Conservation (phyloP, 495 filamentous ascomycete genomes). For the Entonaema liquescens region DNA sequence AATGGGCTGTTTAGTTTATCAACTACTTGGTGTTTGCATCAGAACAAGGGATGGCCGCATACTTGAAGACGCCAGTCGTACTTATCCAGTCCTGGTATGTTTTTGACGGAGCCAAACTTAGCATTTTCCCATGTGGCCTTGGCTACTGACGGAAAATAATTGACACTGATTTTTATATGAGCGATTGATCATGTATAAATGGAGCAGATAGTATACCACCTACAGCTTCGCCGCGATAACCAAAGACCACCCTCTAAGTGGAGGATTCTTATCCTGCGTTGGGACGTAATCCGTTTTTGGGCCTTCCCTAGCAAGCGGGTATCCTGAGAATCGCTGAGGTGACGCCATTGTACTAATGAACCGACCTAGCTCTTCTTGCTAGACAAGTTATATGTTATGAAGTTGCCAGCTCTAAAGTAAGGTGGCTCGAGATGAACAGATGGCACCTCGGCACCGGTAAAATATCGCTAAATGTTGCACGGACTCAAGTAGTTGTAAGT, state of each 20-base stretch:
- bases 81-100: constrained; percentile 64
- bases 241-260: constrained; percentile 41
- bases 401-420: neutral
- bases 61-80: constrained; percentile 53
- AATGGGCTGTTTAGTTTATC: constrained; percentile 63
- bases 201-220: neutral
- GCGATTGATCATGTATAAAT: neutral
- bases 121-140: constrained; percentile 72
- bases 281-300: constrained; percentile 28
- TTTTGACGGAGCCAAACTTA: constrained; percentile 69
- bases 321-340: constrained; percentile 38
- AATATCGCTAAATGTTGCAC: constrained; percentile 3
- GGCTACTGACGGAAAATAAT: constrained; percentile 38
- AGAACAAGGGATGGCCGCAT: neutral
- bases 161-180: constrained; percentile 39
- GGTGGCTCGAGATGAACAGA: neutral
- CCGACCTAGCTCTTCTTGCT: neutral
- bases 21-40: constrained; percentile 3
- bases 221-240: constrained; percentile 42
- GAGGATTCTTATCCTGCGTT: constrained; percentile 39
- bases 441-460: constrained; percentile 19
- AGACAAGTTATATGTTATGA: constrained; percentile 9
- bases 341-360: constrained; percentile 19
- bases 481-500: neutral
- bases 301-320: constrained; percentile 39